Evolutionary conservation across 1,284 basidiomycete genomes (phyloP), one percentile per base, ranked within the genome.

Genomic region (Ustilago lituana): DNA sequence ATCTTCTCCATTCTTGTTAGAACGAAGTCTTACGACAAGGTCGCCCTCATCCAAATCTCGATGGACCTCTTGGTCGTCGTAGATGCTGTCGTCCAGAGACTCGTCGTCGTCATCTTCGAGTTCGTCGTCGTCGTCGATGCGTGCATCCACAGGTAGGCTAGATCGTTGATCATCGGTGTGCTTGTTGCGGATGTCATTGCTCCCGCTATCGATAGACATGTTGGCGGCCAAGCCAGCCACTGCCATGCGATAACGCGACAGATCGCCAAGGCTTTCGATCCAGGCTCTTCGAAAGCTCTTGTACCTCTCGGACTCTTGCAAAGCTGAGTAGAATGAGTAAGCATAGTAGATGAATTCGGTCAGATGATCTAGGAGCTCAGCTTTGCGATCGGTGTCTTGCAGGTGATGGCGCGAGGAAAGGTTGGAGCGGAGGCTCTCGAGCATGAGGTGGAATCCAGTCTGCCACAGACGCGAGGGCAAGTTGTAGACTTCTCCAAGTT

Each of bases 221-320:
- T 55, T 40, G 31, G 79, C 74, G 22, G 84, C 74, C 52, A 83
- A 75, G 41, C 80, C 84, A 9, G 86, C 91, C n/a, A 96, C 91
- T 3, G 91, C 90, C 92, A 98, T 95, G 45, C 92, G 88, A 81
- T 96, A 98, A 24, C 94, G 86, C 0, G 95, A 94, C 29, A 99
- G 87, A 83, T 98, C 94, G 22, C 95, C 95, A 12, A 98, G 88
- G 5, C 94, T 93, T 82, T 99, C 94, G 49, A 98, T 88, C 94
- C 95, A 98, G 1, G 89, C 89, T 1, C 88, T 85, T 57, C 89
- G 88, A 84, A 94, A 94, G 9, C 84, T 83, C 11, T 83, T 83
- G 49, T 97, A 87, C 2, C 85, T 86, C 17, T 88, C 88, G 77
- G 94, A 90, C 78, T 98, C 95, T 51, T 93, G 86, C 7, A 98